A percentile compares a stretch with the other conserved stretches of the same genome.
These are phyloP conservation scores for Colletotrichum spaethianum DNA, from an alignment of 2,329 filamentous ascomycete genomes.

Conservation along the genomic window DNA sequence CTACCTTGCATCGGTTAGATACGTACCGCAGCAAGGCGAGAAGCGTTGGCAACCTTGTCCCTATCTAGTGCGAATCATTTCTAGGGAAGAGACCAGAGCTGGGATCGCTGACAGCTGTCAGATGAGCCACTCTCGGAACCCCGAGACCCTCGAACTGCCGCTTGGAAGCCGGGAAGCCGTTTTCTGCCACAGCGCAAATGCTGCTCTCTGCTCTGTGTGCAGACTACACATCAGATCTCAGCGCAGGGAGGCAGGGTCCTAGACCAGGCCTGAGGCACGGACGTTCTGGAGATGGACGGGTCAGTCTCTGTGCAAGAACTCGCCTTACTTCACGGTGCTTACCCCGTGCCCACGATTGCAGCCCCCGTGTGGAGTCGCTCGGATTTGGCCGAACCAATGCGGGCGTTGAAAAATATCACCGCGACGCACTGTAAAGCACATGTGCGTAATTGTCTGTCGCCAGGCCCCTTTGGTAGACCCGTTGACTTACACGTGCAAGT, in stretches of 20 bases:
- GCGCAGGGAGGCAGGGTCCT: not conserved
- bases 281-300: not conserved
- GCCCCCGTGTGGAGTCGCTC: slow-evolving; percentile 25
- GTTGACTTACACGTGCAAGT: not conserved
- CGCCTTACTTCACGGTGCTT: not conserved
- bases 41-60: not conserved
- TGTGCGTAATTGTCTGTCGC: slow-evolving; percentile 11
- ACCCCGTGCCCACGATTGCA: slow-evolving; percentile 13
- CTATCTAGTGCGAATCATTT: not conserved
- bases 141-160: slow-evolving; percentile 3
- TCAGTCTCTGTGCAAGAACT: not conserved
- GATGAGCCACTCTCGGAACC: slow-evolving; percentile 27
- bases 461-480: not conserved
- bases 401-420: slow-evolving; percentile 7
- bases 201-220: not conserved
- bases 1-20: not conserved
- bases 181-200: not conserved
- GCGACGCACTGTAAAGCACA: no score
- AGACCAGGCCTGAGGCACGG: not conserved
- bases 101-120: slow-evolving; percentile 31
- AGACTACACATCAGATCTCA: no score
- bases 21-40: slow-evolving; percentile 1
- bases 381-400: slow-evolving; percentile 33
- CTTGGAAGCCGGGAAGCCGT: not conserved
- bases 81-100: slow-evolving; percentile 3